These are phyloP conservation scores for Vigna nakashimae DNA, from an alignment of 306 rosid species.

Conservation along the genomic window DNA sequence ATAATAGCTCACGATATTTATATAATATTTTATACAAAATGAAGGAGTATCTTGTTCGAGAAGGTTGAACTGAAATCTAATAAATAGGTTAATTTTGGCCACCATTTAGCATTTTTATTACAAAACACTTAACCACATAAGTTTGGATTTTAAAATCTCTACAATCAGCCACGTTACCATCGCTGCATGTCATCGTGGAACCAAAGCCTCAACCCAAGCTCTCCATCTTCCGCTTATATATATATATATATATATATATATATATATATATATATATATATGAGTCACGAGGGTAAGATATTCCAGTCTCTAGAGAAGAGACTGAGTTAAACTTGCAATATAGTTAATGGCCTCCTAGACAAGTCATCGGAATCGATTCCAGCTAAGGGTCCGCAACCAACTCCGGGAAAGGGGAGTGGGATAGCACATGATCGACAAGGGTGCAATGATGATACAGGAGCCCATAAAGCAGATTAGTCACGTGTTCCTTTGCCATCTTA, in stretches of 20 bases:
- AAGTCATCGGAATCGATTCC: constrained; percentile 48
- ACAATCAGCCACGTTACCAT: background rate
- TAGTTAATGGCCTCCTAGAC: constrained; percentile 23
- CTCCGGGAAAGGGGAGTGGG: constrained; percentile 51
- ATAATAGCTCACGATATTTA: too few species aligned
- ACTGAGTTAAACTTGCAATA: rapidly evolving
- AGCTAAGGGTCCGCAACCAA: constrained; percentile 19
- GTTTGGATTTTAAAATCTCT: too few species aligned
- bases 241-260: background rate
- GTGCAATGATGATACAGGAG: constrained; percentile 65
- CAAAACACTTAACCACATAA: too few species aligned
- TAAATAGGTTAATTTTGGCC: too few species aligned
- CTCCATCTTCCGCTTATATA: constrained; percentile 1
- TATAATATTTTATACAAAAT: too few species aligned
- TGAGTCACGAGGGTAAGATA: background rate
- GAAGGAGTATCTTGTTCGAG: too few species aligned
- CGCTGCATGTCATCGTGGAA: background rate
- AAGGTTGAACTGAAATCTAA: too few species aligned
- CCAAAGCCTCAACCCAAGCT: constrained; percentile 19
- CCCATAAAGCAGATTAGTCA: constrained; percentile 71
- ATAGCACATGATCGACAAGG: constrained; percentile 50
- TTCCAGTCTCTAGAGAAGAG: background rate
- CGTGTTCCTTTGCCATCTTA: constrained; percentile 73
- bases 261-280: too few species aligned
- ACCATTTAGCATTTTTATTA: too few species aligned